Evolutionary conservation across 2,329 filamentous ascomycete species (phyloP), one percentile per base, ranked within the genome.

Genomic region (Ascochyta pisi): DNA sequence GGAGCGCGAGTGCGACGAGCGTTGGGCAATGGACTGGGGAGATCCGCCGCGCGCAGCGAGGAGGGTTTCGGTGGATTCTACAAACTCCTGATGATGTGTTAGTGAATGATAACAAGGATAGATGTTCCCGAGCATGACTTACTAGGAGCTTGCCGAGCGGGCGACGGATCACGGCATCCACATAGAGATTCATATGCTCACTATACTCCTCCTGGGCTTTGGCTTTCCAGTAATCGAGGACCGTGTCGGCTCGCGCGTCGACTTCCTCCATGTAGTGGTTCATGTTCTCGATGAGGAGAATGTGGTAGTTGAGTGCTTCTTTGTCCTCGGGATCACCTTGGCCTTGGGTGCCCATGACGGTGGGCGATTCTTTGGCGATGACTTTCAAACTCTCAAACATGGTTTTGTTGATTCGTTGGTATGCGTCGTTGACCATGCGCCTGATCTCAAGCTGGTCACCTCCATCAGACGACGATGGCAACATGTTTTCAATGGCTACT

Each of bases 381-480:
- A 96, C 92, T 76, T 95, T 96, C 60, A 99, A 86, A 46, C 91
- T 95, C 76, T 98, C 94, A 78, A 96, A 98, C 93, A 98, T 99
- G 44, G 91, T 89, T 71, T 91, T 93, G 72, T 96, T 89, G 67
- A 98, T 89, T 60, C 90, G 89, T 58, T 89, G 84, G 74, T 99
- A 99, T 54, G 93, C 92, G 59, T 89, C 86, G 70, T 98, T 92
- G 57, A 98, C 86, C 61, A 89, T 89, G 52, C 87, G 83, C 22
- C 94, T 86, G 47, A 96, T 85, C 51, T 89, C 87, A 23, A 86
- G 67, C 40, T 76, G 82, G 38, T 84, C 81, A 13, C 85, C 81
- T 15, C 88, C 82, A 13, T 79, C 77, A 3, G 78, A 71, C 7
- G 74, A 53, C 0, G 83, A 78, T 1, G 58, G 63, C 42, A 96